These are phyloP conservation scores for Lineolata rhizophorae DNA, from an alignment of 495 filamentous ascomycete species.

Conservation along the genomic window DNA sequence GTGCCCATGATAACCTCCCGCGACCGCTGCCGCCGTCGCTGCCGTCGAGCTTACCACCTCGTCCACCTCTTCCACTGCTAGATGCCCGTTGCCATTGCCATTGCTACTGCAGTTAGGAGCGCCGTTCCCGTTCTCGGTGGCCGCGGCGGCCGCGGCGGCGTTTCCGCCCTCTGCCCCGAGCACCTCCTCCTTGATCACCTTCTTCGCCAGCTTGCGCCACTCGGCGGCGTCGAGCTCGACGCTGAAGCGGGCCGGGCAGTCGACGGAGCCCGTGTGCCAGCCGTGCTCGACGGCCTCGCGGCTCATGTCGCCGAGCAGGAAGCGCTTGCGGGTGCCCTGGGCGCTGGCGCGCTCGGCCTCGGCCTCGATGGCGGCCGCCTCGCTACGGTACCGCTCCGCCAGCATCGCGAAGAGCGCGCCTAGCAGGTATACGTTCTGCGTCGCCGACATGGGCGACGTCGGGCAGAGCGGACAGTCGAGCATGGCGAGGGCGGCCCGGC, in stretches of 20 bases:
- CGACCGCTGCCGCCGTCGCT: too few relatives aligned
- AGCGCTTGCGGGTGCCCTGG: conserved; percentile 11
- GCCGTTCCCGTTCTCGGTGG: too few relatives aligned
- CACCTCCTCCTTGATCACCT: conserved; percentile 16
- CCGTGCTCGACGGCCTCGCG: conserved; percentile 8
- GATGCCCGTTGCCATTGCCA: too few relatives aligned
- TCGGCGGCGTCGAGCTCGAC: conserved; percentile 13
- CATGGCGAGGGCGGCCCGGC: conserved; percentile 11
- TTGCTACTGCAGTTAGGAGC: too few relatives aligned
- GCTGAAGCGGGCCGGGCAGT: conserved; percentile 16
- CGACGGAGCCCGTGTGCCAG: conserved; percentile 12
- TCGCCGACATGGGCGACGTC: conserved; percentile 10
- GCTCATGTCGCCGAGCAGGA: conserved; percentile 14
- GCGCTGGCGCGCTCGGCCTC: conserved; percentile 11
- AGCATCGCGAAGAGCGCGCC: conserved; percentile 12
- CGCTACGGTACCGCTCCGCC: conserved; percentile 13
- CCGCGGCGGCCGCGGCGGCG: too few relatives aligned
- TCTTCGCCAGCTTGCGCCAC: conserved; percentile 16
- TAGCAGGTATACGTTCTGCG: conserved; percentile 15
- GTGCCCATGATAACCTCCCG: too few relatives aligned
- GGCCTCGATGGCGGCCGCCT: conserved; percentile 11
- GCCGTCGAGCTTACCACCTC: too few relatives aligned
- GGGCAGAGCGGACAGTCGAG: conserved; percentile 15
- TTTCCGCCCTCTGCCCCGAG: too few relatives aligned
- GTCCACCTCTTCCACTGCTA: too few relatives aligned